Base-by-base conservation (phyloP, 805 yeast species). In the Priceomyces medius region DNA sequence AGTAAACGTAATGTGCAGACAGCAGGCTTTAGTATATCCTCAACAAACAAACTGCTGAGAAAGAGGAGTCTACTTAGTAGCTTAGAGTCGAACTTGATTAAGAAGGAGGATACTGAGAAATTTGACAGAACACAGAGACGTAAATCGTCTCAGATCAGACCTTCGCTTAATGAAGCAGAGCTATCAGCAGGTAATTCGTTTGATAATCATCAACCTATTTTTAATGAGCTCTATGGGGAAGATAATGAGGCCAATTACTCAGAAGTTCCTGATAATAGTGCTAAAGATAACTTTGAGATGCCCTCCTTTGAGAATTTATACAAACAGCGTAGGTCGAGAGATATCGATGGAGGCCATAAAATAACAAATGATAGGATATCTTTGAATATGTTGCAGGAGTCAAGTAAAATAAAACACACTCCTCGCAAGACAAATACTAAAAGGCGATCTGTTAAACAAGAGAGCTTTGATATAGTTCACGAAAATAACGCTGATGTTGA, bases 11-110 rank as follows among this genome's bases (percentile, higher is more conserved):
- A 41, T 24, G 44, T 46, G 9, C 35, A 34, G 20, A 39, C 37
- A 13, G 40, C 45, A 19, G 28, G 26, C 17, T 38, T 46, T 19
- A 45, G 31, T 4, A 44, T 44, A 4, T 31, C 28, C 27, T 18
- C 38, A 16, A 29, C 21, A 12, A 29, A 9, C 23, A 28, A 26
- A 20, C 35, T 14, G 20, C 28, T 28, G 35, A 37, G 21, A 19
- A 40, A 17, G 26, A 24, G 29, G 16, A 34, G 39, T n/a, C n/a
- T 23, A 13, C 14, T 31, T 7, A 46, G 43, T 26, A 53, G 42
- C 34, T 43, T 62, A 7, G 51, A 55, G n/a, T 61, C 66, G 1
- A 65, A 56, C 1, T 43, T 63, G 18, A 42, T 54, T 10, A 51
- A 57, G 19, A 40, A 49, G 4, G 56, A 53, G 14, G 59, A 56